Evolutionary conservation across 192 early-diverging fungal species (phyloP), one percentile per base, ranked within the genome.

Genomic region (Coemansia sp.): DNA sequence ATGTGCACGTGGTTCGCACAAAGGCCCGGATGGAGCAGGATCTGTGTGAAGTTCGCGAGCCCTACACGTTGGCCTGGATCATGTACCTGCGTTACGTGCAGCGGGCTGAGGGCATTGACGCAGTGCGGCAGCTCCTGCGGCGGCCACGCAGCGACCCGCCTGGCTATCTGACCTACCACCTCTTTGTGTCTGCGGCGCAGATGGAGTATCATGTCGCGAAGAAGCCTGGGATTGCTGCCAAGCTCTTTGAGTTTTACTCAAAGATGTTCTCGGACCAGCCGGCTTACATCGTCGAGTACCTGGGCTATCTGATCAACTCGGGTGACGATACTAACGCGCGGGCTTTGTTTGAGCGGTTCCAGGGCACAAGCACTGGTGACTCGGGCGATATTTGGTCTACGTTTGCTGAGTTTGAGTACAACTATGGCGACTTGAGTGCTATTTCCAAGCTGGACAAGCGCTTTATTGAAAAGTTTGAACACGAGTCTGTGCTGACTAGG

Each of bases 181-280:
- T 96, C n/a, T 95, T 83, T 76, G 89, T 92, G n/a, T 87, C 92
- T 2, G 88, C 89, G 60, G 96, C 95, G 9, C 66, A 94, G 37
- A 92, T 96, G 92, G 96, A 98, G 76, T 94, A 93, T 73, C 90
- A 95, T 69, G 87, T 89, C 60, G 93, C 86, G 51, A 96, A 96
- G 82, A 91, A 94, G 62, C 73, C 88, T 1, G 71, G 62, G 2
- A 85, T 96, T 57, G 96, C 95, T 1, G 92, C 90, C 34, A 91
- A 91, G 61, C 89, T 98, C 38, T 96, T 98, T 78, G 92, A 94
- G 70, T 67, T 91, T n/a, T 94, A 92, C 23, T 75, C 93, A 60
- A 96, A 96, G 71, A 62, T 70, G 1, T 94, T 93, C 79, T 83
- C 83, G 5, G 89, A 92, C 50, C 85, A 91, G 60, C 71, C 87